A percentile compares a stretch with the other conserved stretches of the same genome.
Evolutionary conservation across 2,329 filamentous ascomycete species (phyloP).

Genomic region (Ophiostoma fasciatum): DNA sequence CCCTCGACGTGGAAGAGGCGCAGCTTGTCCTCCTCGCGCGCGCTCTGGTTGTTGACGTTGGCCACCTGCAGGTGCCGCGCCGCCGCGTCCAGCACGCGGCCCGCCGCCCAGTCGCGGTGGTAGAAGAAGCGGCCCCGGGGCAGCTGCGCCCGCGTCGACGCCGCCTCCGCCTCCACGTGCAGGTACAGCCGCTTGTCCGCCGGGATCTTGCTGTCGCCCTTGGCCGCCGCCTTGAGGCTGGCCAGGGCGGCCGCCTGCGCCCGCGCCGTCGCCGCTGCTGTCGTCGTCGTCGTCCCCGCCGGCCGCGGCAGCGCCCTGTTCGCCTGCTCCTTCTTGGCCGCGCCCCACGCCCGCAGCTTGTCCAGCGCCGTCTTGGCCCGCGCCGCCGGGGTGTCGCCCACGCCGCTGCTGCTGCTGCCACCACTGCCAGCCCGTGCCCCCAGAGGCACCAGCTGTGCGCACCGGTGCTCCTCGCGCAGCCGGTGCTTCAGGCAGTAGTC

Average conservation of each 20-base stretch:
- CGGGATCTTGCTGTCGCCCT: constrained; percentile 73
- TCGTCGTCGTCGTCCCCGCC: constrained; percentile 28
- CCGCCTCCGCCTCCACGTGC: constrained; percentile 77
- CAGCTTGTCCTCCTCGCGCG: constrained; percentile 63
- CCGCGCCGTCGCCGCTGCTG: constrained; percentile 35
- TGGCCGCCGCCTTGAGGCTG: constrained; percentile 70
- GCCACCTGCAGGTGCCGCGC: constrained; percentile 63
- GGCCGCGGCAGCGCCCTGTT: constrained; percentile 43
- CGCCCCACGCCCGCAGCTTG: constrained; percentile 66
- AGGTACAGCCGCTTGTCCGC: constrained; percentile 80
- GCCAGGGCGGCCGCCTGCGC: constrained; percentile 56
- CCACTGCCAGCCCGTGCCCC: constrained; percentile 29
- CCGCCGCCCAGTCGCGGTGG: constrained; percentile 77
- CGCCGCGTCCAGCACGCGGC: constrained; percentile 63
- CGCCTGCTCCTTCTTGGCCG: constrained; percentile 53
- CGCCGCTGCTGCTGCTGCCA: constrained; percentile 12
- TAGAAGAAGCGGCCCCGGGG: constrained; percentile 74
- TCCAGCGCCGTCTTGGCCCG: constrained; percentile 62
- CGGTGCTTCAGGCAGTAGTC: constrained; percentile 69
- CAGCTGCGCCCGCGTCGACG: constrained; percentile 69
- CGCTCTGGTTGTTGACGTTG: constrained; percentile 69
- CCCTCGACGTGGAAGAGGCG: constrained; percentile 89
- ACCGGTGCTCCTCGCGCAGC: constrained; percentile 69
- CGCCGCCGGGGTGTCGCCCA: constrained; percentile 37
- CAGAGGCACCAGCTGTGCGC: constrained; percentile 53